phyloP scores from a whole-genome alignment of 176 grass and related monocot genomes.

The Triticum monococcum region DNA sequence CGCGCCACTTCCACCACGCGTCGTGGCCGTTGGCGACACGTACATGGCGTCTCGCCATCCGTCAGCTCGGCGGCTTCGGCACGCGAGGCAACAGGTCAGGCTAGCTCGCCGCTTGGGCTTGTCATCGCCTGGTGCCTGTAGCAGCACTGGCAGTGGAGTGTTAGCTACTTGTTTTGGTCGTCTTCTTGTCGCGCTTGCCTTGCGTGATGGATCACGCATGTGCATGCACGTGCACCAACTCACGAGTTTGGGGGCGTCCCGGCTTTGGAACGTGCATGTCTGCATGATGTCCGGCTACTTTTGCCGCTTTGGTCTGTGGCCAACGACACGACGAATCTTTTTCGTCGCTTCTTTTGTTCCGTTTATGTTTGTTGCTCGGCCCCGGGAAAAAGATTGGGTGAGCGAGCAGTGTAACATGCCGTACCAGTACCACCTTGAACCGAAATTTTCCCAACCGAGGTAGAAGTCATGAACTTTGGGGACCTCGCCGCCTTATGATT shows the following conservation, averaged over 20 bases:
- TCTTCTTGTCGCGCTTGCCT: not conserved
- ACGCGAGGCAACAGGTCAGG: not conserved
- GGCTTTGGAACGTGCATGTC: not conserved
- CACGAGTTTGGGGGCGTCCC: not conserved
- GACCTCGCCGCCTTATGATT: not conserved
- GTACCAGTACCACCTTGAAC: not conserved
- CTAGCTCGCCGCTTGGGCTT: not conserved
- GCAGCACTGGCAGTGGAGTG: not conserved
- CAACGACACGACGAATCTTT: not conserved
- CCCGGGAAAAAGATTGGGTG: not conserved
- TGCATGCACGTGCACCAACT: not conserved
- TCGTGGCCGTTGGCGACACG: slow-evolving; percentile 15
- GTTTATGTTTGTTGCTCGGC: not conserved
- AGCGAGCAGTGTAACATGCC: not conserved
- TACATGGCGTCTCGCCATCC: slow-evolving; percentile 19
- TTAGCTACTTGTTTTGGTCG: not conserved
- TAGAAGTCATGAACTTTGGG: not conserved
- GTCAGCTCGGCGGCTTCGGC: not conserved
- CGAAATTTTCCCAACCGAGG: not conserved
- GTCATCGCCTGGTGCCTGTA: not conserved
- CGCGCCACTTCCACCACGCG: not conserved
- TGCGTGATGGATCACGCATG: not conserved
- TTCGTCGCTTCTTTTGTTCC: not conserved
- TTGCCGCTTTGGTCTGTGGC: not conserved
- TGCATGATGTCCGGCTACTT: not conserved